Evolutionary conservation across 2,329 filamentous ascomycete genomes (phyloP), one percentile per base, ranked within the genome.

Genomic region (Epichloe glyceriae): DNA sequence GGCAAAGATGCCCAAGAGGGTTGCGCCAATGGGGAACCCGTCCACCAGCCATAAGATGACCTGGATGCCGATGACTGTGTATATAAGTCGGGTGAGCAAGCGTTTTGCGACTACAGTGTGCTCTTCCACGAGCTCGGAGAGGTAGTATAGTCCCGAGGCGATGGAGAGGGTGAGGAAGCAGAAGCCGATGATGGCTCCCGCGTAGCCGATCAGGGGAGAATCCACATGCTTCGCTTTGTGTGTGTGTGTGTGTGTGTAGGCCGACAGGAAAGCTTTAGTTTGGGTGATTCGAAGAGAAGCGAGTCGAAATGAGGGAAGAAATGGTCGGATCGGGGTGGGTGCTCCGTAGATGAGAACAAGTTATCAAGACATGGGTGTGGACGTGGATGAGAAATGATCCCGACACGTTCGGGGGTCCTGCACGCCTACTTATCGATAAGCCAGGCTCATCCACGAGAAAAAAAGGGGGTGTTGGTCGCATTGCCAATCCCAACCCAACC

Each of bases 91-190:
- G 35, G 79, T 85, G 49, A 98, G 75, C n/a, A 96, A 73, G 52
- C 85, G 87, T 65, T 95, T 95, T 12, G 90, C 86, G 55, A 95
- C 70, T 11, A 97, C 91, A 4, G 91, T 96, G 65, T 98, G 91
- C 68, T 98, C 93, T 70, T 98, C 93, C 54, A 98, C 93, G 14
- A 97, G 82, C 68, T 98, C 93, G 22, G 91, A 96, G 50, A 98
- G 84, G 67, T 98, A 98, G 73, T 98, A 98, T 26, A 98, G 82
- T 38, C 93, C 93, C n/a, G 89, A 96, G 39, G 93, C 93, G 64
- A 98, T 97, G 51, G 91, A 89, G 54, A 98, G 76, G 19, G 93
- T 97, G 58, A 98, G 74, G 70, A 98, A 97, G 62, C 80, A 82
- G 73, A 98, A 98, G 65, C 91, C 91, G 54, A 95, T 73, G 56